Evolutionary conservation across 2,329 filamentous ascomycete species (phyloP), one percentile per base, ranked within the genome.

Genomic region (Fusarium subtropicale): DNA sequence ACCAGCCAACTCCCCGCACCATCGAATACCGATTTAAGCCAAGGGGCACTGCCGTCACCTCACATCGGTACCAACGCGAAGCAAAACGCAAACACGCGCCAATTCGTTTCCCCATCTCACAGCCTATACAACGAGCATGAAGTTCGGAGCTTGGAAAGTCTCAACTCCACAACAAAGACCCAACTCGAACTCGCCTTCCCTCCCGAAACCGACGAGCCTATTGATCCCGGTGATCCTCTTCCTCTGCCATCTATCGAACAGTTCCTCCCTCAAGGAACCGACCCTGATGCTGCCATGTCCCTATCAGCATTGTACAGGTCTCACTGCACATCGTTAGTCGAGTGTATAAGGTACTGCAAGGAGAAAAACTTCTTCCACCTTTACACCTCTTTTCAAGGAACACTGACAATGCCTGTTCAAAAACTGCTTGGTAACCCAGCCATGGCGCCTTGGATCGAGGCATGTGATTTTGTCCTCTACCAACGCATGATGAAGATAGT

Each of bases 301-400:
- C 84, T 99, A 24, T 89, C 90, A 38, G 94, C 95, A 7, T 85
- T 98, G 26, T 99, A 99, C 77, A 90, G 94, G 51, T 96, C 95
- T 4, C 95, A 98, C 77, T 97, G 94, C 78, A 97, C 96, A 16
- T 97, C 94, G 1, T 86, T 99, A 7, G 92, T 99, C 33, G 96
- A 99, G 79, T 95, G 93, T 73, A 94, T 99, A 66, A 92, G 96
- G 31, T 98, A 93, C 79, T 97, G 95, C 85, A 97, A 96, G 76
- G 93, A 97, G 79, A 97, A 97, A 81, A 95, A 94, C 9, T 97
- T 99, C 78, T 97, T 97, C 78, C 93, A 97, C 71, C 87, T 97
- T 18, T 97, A 97, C 78, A 94, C 92, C 8, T 96, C 95, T 1
- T 98, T 99, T 78, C 93, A 97, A 75, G 96, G 96, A 57, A 98